Percentiles rank a stretch among this genome's conserved stretches.
These are phyloP conservation scores for Zygotorulaspora danielsina DNA, from an alignment of 805 yeast species.

Conservation along the genomic window DNA sequence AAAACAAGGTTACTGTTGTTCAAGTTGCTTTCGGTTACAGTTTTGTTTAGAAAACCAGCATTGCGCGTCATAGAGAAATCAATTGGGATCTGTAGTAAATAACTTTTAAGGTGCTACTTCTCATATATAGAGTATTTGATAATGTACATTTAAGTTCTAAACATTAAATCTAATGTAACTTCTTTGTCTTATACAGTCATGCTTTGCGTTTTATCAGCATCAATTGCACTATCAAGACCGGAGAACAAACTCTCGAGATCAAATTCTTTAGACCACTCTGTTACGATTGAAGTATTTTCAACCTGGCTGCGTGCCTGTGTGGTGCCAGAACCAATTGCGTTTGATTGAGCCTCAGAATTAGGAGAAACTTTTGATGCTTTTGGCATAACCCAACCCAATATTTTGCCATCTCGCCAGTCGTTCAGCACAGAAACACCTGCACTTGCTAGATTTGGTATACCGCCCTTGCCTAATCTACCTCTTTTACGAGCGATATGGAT, in stretches of 20 bases:
- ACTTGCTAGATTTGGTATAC: constrained; percentile 81
- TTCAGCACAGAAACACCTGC: constrained; percentile 79
- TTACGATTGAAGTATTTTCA: constrained; percentile 74
- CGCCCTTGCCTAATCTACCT: constrained; percentile 91
- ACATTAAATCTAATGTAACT: neutral
- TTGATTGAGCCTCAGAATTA: constrained; percentile 29
- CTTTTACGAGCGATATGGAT: constrained; percentile 89
- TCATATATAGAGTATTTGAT: too few relatives aligned
- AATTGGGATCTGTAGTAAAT: too few relatives aligned
- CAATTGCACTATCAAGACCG: constrained; percentile 36
- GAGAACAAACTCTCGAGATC: constrained; percentile 79
- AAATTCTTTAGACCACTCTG: constrained; percentile 89
- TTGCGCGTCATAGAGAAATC: too few relatives aligned
- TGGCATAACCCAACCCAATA: constrained; percentile 86
- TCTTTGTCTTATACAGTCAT: constrained; percentile 7
- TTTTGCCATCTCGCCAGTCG: constrained; percentile 97
- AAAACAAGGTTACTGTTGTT: too few relatives aligned
- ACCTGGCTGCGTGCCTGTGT: constrained; percentile 43
- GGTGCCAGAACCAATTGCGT: constrained; percentile 33
- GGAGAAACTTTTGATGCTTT: constrained; percentile 43
- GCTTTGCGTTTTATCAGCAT: constrained; percentile 25
- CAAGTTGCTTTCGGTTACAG: too few relatives aligned
- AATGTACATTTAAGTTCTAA: too few relatives aligned
- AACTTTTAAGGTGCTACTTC: too few relatives aligned
- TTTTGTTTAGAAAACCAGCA: too few relatives aligned